Evolutionary conservation across 2,329 filamentous ascomycete species (phyloP), one percentile per base, ranked within the genome.

Genomic region (Neofusicoccum sp.): DNA sequence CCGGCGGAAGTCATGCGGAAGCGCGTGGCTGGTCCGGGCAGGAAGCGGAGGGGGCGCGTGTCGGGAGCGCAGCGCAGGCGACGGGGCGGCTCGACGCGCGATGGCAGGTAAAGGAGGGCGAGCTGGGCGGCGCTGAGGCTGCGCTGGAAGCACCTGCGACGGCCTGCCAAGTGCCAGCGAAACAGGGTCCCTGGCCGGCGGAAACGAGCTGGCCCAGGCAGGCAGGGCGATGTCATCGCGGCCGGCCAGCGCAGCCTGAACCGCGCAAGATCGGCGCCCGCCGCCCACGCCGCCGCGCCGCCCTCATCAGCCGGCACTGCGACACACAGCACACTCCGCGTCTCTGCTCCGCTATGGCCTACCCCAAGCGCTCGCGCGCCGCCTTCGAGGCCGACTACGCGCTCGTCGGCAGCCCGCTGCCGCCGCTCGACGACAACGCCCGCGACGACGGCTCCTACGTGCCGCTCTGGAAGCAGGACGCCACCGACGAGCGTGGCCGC

Each of bases 401-500:
- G 60, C 71, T 89, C 61, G 96, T 89, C 73, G 95, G 95, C 71
- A 96, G 91, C 2, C 88, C 93, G 7, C 82, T 99, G 14, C 92
- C 92, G 1, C 85, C 90, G 3, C 79, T 86, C 63, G 91, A 96
- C 69, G 82, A 88, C 51, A 85, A 91, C 20, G 82, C 85, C 38
- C 88, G 91, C 68, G 93, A 98, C 74, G 91, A 97, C 78, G 93
- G 93, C 63, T 91, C 90, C 41, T 98, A 93, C 72, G 85, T 96
- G 14, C 95, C 95, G 0, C 78, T 96, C n/a, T 98, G 95, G 92
- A 96, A 98, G 79, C 95, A 99, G 80, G 93, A 97, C 72, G 93
- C 96, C 73, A 90, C 89, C 62, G 95, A 99, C 76, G 95, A 97
- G 71, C 87, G 87, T 66, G 95, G 95, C 14, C 83, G 93, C 67